phyloP scores from a whole-genome alignment of 2,329 filamentous ascomycete genomes.

The Sporothrix pallida region DNA sequence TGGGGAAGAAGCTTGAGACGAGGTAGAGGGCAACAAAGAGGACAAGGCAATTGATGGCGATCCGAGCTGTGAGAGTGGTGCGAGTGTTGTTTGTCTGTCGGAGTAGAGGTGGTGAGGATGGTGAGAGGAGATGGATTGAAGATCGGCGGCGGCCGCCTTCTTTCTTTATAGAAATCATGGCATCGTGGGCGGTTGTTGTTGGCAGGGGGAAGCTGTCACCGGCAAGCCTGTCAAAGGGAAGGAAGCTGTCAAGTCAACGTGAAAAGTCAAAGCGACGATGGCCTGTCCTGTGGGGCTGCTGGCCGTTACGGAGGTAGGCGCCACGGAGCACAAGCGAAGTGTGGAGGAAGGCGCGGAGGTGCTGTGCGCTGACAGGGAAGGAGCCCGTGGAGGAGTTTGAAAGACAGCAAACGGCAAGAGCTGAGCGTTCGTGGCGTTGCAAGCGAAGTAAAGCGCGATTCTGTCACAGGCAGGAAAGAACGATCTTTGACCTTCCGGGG shows the following conservation, averaged over 20 bases:
- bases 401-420: neutral
- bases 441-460: neutral
- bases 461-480: constrained; percentile 7
- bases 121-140: neutral
- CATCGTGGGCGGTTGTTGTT: constrained; percentile 10
- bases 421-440: neutral
- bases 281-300: neutral
- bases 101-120: neutral
- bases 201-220: neutral
- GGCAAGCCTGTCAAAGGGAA: neutral
- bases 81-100: neutral
- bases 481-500: neutral
- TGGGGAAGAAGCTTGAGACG: neutral
- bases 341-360: neutral
- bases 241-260: too few relatives aligned
- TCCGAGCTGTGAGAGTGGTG: neutral
- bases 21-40: neutral
- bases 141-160: constrained; percentile 11
- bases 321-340: neutral
- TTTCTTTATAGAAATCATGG: constrained; percentile 24
- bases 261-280: neutral
- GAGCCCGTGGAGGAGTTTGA: neutral
- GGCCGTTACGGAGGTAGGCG: neutral
- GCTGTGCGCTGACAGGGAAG: neutral
- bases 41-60: neutral